Base-by-base conservation (phyloP, 805 yeast genomes). In the Scheffersomyces stipitis region DNA sequence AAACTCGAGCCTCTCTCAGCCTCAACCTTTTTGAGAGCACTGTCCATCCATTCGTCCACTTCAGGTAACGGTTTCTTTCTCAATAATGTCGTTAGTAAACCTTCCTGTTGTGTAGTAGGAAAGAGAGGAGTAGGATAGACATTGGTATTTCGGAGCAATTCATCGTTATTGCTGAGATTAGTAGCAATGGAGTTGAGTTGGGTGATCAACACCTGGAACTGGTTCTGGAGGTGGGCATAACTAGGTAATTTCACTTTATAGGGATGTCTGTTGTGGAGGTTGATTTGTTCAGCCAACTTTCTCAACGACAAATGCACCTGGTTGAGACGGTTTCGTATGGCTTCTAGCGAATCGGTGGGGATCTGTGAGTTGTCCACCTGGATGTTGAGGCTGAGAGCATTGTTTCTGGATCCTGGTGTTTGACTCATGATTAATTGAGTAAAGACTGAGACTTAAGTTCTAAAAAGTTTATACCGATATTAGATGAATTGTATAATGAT, bases 1-100 rank as follows among this genome's bases (percentile, higher is more conserved):
- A 24, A 26, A 13, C 30, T 30, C 17, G 37, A 40, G 10, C 20
- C 42, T 26, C 46, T 42, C 5, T 51, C 52, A 7, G 10, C 24
- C 10, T 20, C 24, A 7, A 20, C 10, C 24, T 20, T 20, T 10
- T 39, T 44, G 18, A 50, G 35, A 2, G 60, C 60, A 4, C 37
- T 23, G 18, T 71, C 70, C 5, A 89, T 76, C 97, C 98, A 91
- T 31, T 79, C 85, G 34, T 81, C 86, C 2, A 91, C 95, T 44
- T 90, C 97, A 0, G 99, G 98, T 8, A 86, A 66, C 33, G 83
- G 83, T 56, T 90, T 91, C 57, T 90, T 93, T 40, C 98, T 74
- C 41, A 93, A 60, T 41, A 93, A 66, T 0, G 97, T 89, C 0
- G 95, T 85, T 34, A 90, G 64, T 24, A 93, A 69, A 2, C 88